A percentile compares a stretch with the other conserved stretches of the same genome.
Conservation (phyloP, 345 rosid genomes). For the Lepidium aucheri region DNA sequence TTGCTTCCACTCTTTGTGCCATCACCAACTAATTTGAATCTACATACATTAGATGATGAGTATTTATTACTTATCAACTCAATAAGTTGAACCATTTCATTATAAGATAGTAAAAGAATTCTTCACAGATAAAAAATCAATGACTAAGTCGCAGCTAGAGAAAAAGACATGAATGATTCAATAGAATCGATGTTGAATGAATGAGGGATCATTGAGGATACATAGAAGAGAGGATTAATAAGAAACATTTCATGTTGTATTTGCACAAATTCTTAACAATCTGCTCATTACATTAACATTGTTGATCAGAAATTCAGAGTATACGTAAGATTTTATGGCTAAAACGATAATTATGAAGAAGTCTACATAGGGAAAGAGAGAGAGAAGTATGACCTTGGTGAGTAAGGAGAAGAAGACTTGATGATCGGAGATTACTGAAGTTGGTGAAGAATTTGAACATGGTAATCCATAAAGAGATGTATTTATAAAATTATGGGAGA, state of each 20-base stretch:
- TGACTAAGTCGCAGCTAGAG: neutral
- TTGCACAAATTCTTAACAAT: neutral
- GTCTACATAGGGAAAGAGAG: neutral
- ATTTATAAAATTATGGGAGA: neutral
- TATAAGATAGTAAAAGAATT: no score
- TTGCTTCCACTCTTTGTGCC: constrained; percentile 9
- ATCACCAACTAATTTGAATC: neutral
- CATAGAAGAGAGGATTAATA: neutral
- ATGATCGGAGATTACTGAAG: neutral
- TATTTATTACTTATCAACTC: no score
- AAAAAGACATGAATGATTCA: neutral
- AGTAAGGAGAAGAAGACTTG: constrained; percentile 7
- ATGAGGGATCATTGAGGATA: neutral
- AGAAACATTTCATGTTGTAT: neutral
- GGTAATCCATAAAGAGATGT: neutral
- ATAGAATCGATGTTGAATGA: neutral
- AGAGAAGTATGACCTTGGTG: neutral
- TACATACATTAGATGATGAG: neutral
- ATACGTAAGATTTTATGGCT: no score
- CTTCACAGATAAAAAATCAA: no score
- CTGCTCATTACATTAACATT: neutral
- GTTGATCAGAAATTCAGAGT: neutral
- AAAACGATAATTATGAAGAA: neutral
- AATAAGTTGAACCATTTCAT: neutral
- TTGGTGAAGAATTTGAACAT: neutral